Base-by-base conservation (phyloP, 495 filamentous ascomycete species). In the Aspergillus olivimuriae region DNA sequence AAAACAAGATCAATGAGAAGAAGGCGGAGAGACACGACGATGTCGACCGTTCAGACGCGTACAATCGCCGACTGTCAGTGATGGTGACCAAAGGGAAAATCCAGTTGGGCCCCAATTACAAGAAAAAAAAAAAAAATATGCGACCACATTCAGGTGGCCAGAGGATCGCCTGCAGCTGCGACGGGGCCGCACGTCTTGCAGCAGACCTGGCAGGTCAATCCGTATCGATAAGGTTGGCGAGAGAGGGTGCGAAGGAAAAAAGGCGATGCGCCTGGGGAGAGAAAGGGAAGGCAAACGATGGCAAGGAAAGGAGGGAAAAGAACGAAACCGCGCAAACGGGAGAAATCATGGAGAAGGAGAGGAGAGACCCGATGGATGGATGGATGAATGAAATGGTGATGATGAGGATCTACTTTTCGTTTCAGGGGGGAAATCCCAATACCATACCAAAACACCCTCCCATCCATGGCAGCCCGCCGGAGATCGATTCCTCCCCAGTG, bases 91-190 rank as follows among this genome's bases (percentile, higher is more conserved):
- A n/a, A n/a, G n/a, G n/a, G n/a, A n/a, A n/a, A n/a, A n/a, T n/a
- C n/a, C n/a, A n/a, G n/a, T n/a, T n/a, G n/a, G n/a, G n/a, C 11
- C 24, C 11, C 24, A 28, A 28, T 28, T 28, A 5, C 12, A 15
- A 44, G 36, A 40, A 28, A 28, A 46, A 39, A 44, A 50, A 47
- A 48, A 51, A 51, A 33, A 22, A 48, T 36, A 51, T 17, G 33
- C 43, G 30, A 23, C 23, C 28, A 45, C 30, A 50, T 51, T 49
- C 38, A 51, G 50, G 50, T 53, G 55, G 47, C 37, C 52, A 53
- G 52, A 58, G 57, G 61, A 60, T 63, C 56, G 60, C 62, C 65
- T 68, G 65, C 65, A 64, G 61, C 55, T 55, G 11, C 39, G 34
- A 46, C 26, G 38, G 47, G 42, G 43, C 48, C 51, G 46, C 48